Evolutionary conservation across 768 basidiomycete species (phyloP).

Genomic region (Amanita subjunquillea): DNA sequence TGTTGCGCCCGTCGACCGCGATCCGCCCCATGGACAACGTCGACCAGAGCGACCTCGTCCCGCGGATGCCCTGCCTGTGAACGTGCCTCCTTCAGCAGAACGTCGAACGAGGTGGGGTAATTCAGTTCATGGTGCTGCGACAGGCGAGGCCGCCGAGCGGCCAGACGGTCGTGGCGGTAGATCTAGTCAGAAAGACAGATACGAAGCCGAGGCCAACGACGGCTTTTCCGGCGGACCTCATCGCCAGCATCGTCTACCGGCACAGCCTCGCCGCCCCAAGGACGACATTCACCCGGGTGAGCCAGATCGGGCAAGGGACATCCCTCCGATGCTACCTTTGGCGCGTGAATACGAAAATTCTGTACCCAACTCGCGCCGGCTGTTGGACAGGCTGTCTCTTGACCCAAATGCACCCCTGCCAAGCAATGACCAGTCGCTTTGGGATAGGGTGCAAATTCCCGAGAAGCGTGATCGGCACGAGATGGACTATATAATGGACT

Average conservation of each 20-base stretch:
- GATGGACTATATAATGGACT: constrained; percentile 8
- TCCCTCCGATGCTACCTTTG: neutral
- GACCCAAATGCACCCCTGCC: neutral
- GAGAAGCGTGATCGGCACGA: constrained; percentile 28
- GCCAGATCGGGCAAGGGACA: neutral
- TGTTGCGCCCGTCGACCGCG: neutral
- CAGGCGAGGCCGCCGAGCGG: neutral
- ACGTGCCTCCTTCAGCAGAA: neutral
- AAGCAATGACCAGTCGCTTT: neutral
- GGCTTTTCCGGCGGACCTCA: neutral
- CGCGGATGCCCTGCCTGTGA: neutral
- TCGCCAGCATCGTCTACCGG: neutral
- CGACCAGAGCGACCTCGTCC: neutral
- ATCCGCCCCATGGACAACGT: neutral
- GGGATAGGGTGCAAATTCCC: constrained; percentile 28
- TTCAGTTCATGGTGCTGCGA: neutral
- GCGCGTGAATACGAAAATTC: neutral
- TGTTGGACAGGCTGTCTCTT: constrained; percentile 1
- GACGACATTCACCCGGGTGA: neutral
- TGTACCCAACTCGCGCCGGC: neutral
- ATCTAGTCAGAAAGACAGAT: neutral
- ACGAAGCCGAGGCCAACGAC: neutral
- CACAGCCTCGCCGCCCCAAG: neutral
- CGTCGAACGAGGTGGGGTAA: constrained; percentile 3
- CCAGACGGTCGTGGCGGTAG: neutral